A percentile compares a stretch with the other conserved stretches of the same genome.
Conservation (phyloP, 164 flowering plant genomes). For the Echeveria elegans region DNA sequence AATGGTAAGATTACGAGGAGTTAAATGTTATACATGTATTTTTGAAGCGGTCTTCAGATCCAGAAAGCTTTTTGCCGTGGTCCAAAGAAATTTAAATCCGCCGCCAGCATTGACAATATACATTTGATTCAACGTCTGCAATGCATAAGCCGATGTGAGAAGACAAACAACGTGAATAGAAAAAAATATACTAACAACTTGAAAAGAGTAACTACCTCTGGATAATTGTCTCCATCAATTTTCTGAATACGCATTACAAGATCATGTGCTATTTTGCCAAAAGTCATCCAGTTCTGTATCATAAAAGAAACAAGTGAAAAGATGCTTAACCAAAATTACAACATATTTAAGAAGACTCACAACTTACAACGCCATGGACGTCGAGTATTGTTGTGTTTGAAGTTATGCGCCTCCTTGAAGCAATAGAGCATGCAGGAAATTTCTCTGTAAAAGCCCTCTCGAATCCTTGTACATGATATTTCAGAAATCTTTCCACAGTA, state of each 20-base stretch:
- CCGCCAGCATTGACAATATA: constrained; percentile 83
- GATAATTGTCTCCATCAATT: constrained; percentile 83
- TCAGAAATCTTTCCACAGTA: constrained; percentile 54
- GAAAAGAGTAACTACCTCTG: constrained; percentile 54
- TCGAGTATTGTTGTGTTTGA: constrained; percentile 62
- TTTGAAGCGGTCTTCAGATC: constrained; percentile 81
- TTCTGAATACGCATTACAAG: constrained; percentile 76
- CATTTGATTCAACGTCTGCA: constrained; percentile 86
- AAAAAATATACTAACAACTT: not conserved
- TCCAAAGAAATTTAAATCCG: constrained; percentile 79
- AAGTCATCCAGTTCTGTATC: constrained; percentile 75
- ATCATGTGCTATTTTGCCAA: constrained; percentile 74
- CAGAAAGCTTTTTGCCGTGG: constrained; percentile 65
- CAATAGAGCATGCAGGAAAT: constrained; percentile 76
- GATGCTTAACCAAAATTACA: not conserved
- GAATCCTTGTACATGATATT: constrained; percentile 78
- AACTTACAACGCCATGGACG: constrained; percentile 71
- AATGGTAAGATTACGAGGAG: not conserved
- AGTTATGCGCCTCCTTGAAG: constrained; percentile 61
- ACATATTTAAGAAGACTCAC: constrained; percentile 10
- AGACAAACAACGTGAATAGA: not conserved
- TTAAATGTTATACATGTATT: constrained; percentile 52
- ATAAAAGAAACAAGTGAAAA: constrained; percentile 14
- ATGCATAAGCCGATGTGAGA: constrained; percentile 9
- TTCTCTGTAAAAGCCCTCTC: constrained; percentile 70